Percentiles rank a stretch among this genome's conserved stretches.
These are phyloP conservation scores for Phytopythium montanum DNA, from an alignment of 352 stramenopile genomes.

Conservation along the genomic window DNA sequence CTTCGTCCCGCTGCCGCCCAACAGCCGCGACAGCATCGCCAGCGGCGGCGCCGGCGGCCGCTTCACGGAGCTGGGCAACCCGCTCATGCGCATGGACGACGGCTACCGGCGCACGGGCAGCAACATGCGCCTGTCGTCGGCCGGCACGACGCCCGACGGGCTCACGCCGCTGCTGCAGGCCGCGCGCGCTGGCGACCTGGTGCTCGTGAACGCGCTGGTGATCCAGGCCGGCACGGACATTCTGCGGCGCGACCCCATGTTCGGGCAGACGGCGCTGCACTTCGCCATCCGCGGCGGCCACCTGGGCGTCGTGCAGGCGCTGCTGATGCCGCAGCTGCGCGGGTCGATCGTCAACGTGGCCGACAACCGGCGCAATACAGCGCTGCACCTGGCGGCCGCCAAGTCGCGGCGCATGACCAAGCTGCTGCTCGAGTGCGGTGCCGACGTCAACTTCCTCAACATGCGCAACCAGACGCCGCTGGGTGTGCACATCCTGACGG, in stretches of 20 bases:
- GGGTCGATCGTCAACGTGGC: slow-evolving; percentile 69
- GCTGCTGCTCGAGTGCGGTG: slow-evolving; percentile 48
- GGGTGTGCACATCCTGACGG: slow-evolving; percentile 60
- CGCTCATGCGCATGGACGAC: slow-evolving; percentile 74
- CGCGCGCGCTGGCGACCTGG: slow-evolving; percentile 52
- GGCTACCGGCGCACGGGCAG: slow-evolving; percentile 42
- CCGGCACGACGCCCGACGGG: slow-evolving; percentile 34
- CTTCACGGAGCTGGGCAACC: slow-evolving; percentile 59
- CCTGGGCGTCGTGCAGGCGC: slow-evolving; percentile 56
- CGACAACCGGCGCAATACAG: slow-evolving; percentile 62
- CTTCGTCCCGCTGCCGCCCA: slow-evolving; percentile 3
- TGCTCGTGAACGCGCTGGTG: slow-evolving; percentile 64
- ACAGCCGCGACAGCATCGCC: slow-evolving; percentile 2
- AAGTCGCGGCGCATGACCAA: slow-evolving; percentile 67
- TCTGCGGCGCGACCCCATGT: slow-evolving; percentile 58
- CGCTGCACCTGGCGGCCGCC: slow-evolving; percentile 50
- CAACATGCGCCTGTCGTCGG: slow-evolving; percentile 16
- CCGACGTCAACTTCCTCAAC: slow-evolving; percentile 62
- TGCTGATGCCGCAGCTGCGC: slow-evolving; percentile 60
- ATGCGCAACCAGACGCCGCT: slow-evolving; percentile 66
- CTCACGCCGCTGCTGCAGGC: slow-evolving; percentile 66
- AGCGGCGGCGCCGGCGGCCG: slow-evolving; percentile 19
- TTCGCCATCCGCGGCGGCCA: slow-evolving; percentile 67
- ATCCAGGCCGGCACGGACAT: slow-evolving; percentile 71
- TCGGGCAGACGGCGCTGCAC: slow-evolving; percentile 63